phyloP scores from a whole-genome alignment of 345 rosid genomes.

The Noccaea caerulescens region DNA sequence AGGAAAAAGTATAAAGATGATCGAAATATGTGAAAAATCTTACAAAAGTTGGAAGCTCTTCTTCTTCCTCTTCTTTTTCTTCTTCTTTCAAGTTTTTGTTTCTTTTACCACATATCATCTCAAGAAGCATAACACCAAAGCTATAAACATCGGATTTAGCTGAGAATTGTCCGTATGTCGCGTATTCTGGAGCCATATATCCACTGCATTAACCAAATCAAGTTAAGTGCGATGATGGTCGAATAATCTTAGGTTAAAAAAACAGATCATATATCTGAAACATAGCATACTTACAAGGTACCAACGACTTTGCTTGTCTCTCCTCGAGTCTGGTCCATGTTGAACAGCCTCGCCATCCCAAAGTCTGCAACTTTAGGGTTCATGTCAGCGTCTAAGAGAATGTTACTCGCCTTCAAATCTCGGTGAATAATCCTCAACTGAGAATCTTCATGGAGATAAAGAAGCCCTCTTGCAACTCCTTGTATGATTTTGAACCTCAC shows the following conservation, averaged over 20 bases:
- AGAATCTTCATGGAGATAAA: slow-evolving; percentile 49
- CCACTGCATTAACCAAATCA: slow-evolving; percentile 21
- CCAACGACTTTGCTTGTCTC: slow-evolving; percentile 42
- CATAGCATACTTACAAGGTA: slow-evolving; percentile 18
- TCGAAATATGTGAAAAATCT: no score
- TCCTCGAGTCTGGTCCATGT: slow-evolving; percentile 41
- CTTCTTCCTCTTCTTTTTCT: no score
- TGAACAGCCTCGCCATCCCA: slow-evolving; percentile 45
- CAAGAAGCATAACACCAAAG: no score
- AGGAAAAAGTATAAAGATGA: not conserved
- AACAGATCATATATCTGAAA: not conserved
- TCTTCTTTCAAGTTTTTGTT: slow-evolving; percentile 32
- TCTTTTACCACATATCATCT: no score
- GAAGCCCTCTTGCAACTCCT: slow-evolving; percentile 46
- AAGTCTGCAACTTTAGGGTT: slow-evolving; percentile 50
- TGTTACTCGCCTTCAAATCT: slow-evolving; percentile 46
- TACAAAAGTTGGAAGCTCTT: no score
- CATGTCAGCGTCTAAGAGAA: slow-evolving; percentile 41
- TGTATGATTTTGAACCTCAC: slow-evolving; percentile 41
- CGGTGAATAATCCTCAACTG: slow-evolving; percentile 40
- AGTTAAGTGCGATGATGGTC: no score
- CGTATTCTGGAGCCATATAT: no score
- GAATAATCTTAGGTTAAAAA: not conserved
- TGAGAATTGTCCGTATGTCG: slow-evolving; percentile 3
- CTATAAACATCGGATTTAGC: no score